Percentiles rank a stretch among this genome's conserved stretches.
Evolutionary conservation across 805 yeast genomes (phyloP).

Genomic region (Starmera dryadoides): DNA sequence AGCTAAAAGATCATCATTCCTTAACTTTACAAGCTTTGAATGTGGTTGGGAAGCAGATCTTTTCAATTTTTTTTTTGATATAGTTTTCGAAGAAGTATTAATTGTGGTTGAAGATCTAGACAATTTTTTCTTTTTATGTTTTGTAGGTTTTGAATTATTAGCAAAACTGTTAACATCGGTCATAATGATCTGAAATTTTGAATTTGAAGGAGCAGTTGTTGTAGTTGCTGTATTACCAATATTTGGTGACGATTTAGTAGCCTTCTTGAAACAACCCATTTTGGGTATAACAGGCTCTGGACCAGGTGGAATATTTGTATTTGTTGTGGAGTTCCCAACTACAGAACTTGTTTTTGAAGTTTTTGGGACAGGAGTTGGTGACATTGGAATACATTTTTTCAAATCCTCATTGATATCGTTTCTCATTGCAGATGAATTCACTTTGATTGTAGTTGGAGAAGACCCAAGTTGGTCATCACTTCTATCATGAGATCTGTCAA

Average conservation of each 20-base stretch:
- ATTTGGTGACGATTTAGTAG: not conserved
- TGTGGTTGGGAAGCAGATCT: constrained; percentile 19
- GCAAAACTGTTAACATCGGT: constrained; percentile 25
- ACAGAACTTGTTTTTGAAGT: not conserved
- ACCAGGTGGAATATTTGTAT: not conserved
- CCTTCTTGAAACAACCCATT: constrained; percentile 21
- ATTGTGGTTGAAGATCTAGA: constrained; percentile 15
- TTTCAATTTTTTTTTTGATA: constrained; percentile 14
- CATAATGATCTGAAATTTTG: constrained; percentile 26
- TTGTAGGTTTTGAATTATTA: constrained; percentile 4
- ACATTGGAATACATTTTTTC: constrained; percentile 9
- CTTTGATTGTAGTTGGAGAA: constrained; percentile 22
- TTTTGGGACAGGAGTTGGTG: constrained; percentile 20
- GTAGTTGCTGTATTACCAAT: constrained; percentile 1
- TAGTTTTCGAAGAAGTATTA: constrained; percentile 4
- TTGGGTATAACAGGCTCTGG: constrained; percentile 12
- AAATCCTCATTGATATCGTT: constrained; percentile 2
- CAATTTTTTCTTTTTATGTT: constrained; percentile 13
- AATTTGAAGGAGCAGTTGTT: not conserved
- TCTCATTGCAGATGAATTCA: constrained; percentile 20
- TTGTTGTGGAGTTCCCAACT: no score
- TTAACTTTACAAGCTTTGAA: constrained; percentile 4
- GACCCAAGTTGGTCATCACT: constrained; percentile 5
- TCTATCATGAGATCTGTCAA: not conserved
- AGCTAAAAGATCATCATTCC: no score